Evolutionary conservation across 2,329 filamentous ascomycete genomes (phyloP).

Genomic region (Tolypocladium endophyticum): DNA sequence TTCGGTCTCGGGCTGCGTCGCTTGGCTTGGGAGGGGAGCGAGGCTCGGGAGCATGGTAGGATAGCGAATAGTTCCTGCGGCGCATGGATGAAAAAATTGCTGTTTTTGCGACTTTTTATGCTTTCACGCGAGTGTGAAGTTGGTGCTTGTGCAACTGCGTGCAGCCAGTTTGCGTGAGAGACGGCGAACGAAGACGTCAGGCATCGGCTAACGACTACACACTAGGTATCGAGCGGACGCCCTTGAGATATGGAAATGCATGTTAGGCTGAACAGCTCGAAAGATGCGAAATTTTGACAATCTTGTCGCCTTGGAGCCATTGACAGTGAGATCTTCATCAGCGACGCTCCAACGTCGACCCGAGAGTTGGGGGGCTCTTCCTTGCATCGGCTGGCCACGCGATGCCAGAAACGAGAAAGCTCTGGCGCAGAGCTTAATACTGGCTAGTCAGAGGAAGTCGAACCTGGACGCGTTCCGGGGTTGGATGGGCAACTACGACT

Average conservation of each 20-base stretch:
- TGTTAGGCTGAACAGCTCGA: background rate
- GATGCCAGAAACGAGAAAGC: background rate
- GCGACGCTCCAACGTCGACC: background rate
- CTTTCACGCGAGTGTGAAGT: background rate
- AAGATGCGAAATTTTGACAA: background rate
- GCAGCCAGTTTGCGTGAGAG: background rate
- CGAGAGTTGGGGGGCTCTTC: background rate
- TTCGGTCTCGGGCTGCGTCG: background rate
- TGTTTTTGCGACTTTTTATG: background rate
- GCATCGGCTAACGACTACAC: background rate
- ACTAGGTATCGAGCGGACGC: background rate
- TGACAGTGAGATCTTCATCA: background rate
- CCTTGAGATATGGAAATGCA: background rate
- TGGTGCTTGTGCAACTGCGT: background rate
- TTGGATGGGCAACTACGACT: background rate
- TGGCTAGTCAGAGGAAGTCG: too few relatives aligned
- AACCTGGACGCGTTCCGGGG: too few relatives aligned
- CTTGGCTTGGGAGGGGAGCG: too few relatives aligned
- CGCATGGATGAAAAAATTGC: background rate
- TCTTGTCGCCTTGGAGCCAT: background rate
- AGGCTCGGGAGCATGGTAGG: background rate
- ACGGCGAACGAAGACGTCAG: background rate
- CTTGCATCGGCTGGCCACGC: background rate
- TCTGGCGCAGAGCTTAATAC: too few relatives aligned
- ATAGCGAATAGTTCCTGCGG: background rate